Base-by-base conservation (phyloP, 164 flowering plant species). In the Nymphaea thermarum region DNA sequence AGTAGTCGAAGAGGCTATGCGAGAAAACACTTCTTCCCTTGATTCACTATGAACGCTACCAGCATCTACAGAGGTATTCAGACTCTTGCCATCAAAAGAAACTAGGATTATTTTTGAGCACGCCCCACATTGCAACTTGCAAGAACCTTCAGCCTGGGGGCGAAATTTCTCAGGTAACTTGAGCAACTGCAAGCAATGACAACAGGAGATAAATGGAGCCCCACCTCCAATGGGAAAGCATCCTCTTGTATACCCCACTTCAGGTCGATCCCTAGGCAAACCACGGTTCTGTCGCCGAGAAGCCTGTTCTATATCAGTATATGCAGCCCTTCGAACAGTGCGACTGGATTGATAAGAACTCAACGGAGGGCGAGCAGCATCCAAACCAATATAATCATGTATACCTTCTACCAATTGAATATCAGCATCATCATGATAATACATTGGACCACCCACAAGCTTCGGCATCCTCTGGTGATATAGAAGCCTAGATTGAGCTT, bases 201-300 rank as follows among this genome's bases (percentile, higher is more conserved):
- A 25, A 74, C 98, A 93, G 8, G 83, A 72, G 16, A 91, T 43
- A 71, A 89, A 90, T 43, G 98, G 98, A 8, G 98, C 83, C 61
- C 90, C 98, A 67, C 91, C 88, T 17, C 81, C 81, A 41, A 87
- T 44, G 2, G 98, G 97, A 55, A 41, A 80, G 70, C 80, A 83
- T 47, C 43, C 70, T 3, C 74, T 80, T 61, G 60, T 68, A 62
- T 62, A 71, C 43, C 75, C 69, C 71, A 76, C 71, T 41, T 78
- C 74, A 55, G 65, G 15, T 6, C 70, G 70, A 53, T 70, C 73
- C 71, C 80, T 82, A 60, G 71, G 80, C 63, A 74, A 80, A 66
- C 60, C 65, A 71, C 42, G 42, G 3, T 62, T 62, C 17, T 62
- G 4, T 62, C 17, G 7, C 64, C 64, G 3, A 62, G 41, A 6